Conservation (phyloP, 2,329 filamentous ascomycete genomes). For the Apiospora koreana region DNA sequence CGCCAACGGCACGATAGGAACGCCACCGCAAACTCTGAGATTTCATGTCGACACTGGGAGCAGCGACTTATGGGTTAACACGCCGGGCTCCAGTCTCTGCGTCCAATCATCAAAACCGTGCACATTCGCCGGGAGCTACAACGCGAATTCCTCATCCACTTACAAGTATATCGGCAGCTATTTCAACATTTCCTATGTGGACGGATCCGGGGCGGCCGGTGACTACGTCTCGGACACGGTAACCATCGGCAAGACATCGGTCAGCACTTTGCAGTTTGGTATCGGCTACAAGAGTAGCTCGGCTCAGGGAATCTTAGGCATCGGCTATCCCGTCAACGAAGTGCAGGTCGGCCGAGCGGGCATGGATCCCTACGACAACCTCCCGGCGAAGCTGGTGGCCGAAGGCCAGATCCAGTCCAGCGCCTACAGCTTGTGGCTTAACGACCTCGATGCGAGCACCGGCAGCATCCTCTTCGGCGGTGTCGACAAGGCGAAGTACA, state of each 20-base stretch:
- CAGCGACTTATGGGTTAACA: conserved; percentile 73
- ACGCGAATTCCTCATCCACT: conserved; percentile 71
- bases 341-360: conserved; percentile 64
- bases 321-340: conserved; percentile 82
- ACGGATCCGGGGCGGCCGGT: conserved; percentile 74
- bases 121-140: conserved; percentile 64
- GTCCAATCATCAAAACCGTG: conserved; percentile 51
- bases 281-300: conserved; percentile 66
- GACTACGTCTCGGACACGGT: conserved; percentile 81
- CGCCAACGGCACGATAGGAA: conserved; percentile 63
- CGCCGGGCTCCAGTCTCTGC: conserved; percentile 62
- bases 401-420: conserved; percentile 63
- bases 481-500: conserved; percentile 67
- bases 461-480: conserved; percentile 77
- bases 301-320: conserved; percentile 76
- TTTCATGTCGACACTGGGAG: conserved; percentile 69
- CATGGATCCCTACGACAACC: conserved; percentile 62
- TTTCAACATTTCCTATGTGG: conserved; percentile 88
- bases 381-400: conserved; percentile 65
- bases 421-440: conserved; percentile 75
- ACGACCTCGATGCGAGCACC: conserved; percentile 65
- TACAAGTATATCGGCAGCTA: conserved; percentile 71
- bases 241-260: conserved; percentile 52
- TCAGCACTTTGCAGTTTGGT: conserved; percentile 68
- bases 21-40: conserved; percentile 57